Percentiles rank a stretch among this genome's conserved stretches.
phyloP scores from a whole-genome alignment of 2,329 filamentous ascomycete genomes.

The Magnaporthales sp. region DNA sequence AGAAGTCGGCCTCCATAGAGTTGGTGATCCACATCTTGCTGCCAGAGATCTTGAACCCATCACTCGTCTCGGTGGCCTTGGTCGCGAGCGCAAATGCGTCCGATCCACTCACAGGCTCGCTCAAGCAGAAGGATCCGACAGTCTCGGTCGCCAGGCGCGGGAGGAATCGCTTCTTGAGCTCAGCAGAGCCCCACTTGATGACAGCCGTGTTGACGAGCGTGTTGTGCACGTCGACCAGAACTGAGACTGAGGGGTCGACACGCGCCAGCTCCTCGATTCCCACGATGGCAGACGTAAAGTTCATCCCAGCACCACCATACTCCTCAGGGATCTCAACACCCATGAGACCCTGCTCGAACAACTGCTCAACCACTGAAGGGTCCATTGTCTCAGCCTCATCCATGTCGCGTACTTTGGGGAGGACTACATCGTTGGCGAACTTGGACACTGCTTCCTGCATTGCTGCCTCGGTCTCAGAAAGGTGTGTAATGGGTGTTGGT shows the following conservation, averaged over 20 bases:
- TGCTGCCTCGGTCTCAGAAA: conserved; percentile 80
- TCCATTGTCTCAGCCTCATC: conserved; percentile 96
- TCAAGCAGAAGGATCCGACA: conserved; percentile 86
- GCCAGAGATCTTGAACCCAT: conserved; percentile 80
- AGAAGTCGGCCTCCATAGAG: conserved; percentile 85
- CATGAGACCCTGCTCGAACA: conserved; percentile 98
- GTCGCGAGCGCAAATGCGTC: conserved; percentile 95
- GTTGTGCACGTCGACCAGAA: conserved; percentile 96
- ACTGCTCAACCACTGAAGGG: conserved; percentile 73
- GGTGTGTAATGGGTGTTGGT: conserved; percentile 86
- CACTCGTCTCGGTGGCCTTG: conserved; percentile 73
- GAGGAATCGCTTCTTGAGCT: conserved; percentile 76
- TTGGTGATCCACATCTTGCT: conserved; percentile 99
- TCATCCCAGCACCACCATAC: conserved; percentile 95
- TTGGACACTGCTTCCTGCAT: conserved; percentile 88
- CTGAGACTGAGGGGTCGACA: conserved; percentile 89
- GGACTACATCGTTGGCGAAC: conserved; percentile 81
- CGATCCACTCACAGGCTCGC: conserved; percentile 84
- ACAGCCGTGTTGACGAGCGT: conserved; percentile 93
- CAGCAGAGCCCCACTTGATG: conserved; percentile 71
- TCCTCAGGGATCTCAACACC: conserved; percentile 95
- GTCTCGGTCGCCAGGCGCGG: conserved; percentile 86
- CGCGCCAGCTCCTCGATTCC: conserved; percentile 94
- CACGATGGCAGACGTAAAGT: conserved; percentile 93
- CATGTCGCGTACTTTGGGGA: conserved; percentile 92